A percentile compares a stretch with the other conserved stretches of the same genome.
Conservation (phyloP, 192 early-diverging fungal species). For the Lobosporangium transversale region DNA sequence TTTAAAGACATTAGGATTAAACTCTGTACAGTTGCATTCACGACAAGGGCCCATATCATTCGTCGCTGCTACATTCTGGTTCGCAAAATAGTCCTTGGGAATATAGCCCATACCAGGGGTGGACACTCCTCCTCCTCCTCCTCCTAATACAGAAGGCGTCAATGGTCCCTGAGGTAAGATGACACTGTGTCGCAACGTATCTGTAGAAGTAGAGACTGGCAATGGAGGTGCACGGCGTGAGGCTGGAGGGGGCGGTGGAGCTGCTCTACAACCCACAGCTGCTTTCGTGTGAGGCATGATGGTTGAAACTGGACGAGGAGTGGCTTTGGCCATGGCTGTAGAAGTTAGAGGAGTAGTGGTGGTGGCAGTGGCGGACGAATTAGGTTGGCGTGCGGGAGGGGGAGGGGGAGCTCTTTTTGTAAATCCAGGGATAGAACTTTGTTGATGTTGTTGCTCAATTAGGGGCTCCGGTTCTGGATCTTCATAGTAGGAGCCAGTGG, state of each 20-base stretch:
- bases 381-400: too few species aligned
- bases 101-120: conserved; percentile 56
- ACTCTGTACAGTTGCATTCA: conserved; percentile 80
- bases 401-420: background rate
- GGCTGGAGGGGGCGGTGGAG: conserved; percentile 50
- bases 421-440: too few species aligned
- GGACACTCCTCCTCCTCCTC: conserved; percentile 35
- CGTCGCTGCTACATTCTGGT: conserved; percentile 14
- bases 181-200: conserved; percentile 46
- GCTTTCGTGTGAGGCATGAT: conserved; percentile 5
- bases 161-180: conserved; percentile 20
- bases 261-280: conserved; percentile 32
- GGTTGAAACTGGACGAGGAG: conserved; percentile 25
- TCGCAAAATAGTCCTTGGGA: conserved; percentile 51
- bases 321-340: conserved; percentile 22
- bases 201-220: too few species aligned
- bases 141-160: conserved; percentile 23
- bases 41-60: conserved; percentile 55
- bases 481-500: conserved; percentile 30
- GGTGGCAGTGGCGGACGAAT: too few species aligned
- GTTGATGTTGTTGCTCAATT: too few species aligned
- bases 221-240: conserved; percentile 28
- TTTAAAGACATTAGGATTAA: conserved; percentile 79
- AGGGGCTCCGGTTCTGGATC: too few species aligned
- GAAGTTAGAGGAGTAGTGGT: conserved; percentile 8